Evolutionary conservation across 805 yeast genomes (phyloP), one percentile per base, ranked within the genome.

Genomic region (Cyberlindnera maclurae): DNA sequence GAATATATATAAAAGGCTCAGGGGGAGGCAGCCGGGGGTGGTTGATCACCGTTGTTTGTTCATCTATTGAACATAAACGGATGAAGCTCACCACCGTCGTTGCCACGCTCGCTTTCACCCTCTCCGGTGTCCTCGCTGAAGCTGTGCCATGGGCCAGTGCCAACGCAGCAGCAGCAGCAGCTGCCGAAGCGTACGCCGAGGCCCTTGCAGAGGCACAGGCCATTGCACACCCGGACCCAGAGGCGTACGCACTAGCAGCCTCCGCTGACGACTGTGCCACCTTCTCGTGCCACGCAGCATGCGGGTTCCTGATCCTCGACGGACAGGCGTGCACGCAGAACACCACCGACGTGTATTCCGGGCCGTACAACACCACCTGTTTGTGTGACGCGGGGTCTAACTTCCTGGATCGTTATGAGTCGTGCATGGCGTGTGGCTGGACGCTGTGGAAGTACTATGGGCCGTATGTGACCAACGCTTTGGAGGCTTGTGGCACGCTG

Each of bases 361-460:
- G 60, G 15, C 59, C 63, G 33, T 62, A 55, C 51, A 58, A 58
- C 46, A 20, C 43, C 24, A 38, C 45, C 12, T 60, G 66, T 51
- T 46, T 64, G 31, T 64, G 69, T 60, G 33, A 47, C 12, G 33
- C 40, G 0, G 63, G 34, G 27, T 36, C 61, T 24, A 18, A 41
- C 5, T 64, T 64, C 54, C 13, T 51, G 35, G 28, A 38, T 9
- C 47, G 52, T 33, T 60, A 63, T 43, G 45, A 48, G n/a, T 43
- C 45, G 6, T 64, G 69, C 52, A 53, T 64, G 46, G 62, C 51
- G 34, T 64, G 68, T 59, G 68, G 67, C 33, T 63, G 68, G 65
- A 60, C 65, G 38, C 44, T 63, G 43, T 63, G 67, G 67, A 41
- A 41, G 34, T 59, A 63, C 48, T 63, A 63, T 47, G 61, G 64